Conservation (phyloP, 2,329 filamentous ascomycete genomes). For the Nectriaceae sp. region DNA sequence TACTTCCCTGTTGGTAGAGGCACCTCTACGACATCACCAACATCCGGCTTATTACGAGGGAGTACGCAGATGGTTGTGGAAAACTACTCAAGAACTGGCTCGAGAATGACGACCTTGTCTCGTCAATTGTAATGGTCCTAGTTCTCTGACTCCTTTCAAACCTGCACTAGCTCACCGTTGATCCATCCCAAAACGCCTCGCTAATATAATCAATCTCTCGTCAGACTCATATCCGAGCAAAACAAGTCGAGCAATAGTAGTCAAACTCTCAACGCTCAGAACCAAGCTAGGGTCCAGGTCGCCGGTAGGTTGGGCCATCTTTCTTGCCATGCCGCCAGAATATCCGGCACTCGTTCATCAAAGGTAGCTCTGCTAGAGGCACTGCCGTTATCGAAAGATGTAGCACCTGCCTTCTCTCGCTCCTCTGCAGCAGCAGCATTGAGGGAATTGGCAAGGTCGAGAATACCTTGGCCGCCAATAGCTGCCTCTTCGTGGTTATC, state of each 20-base stretch:
- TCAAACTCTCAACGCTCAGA: conserved; percentile 50
- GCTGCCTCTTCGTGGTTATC: conserved; percentile 98
- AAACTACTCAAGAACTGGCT: background rate
- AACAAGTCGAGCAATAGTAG: background rate
- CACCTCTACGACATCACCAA: background rate
- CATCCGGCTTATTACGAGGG: background rate
- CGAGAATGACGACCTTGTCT: too few relatives aligned
- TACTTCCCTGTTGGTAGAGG: background rate
- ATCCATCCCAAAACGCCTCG: background rate
- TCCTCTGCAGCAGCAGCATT: conserved; percentile 82
- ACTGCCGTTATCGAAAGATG: conserved; percentile 69
- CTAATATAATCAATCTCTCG: background rate
- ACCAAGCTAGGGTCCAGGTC: conserved; percentile 94
- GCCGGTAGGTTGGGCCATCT: conserved; percentile 89
- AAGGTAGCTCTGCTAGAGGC: conserved; percentile 73
- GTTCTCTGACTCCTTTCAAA: background rate
- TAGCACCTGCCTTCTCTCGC: conserved; percentile 63
- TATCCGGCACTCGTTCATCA: conserved; percentile 90
- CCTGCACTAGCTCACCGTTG: background rate
- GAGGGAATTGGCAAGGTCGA: conserved; percentile 84
- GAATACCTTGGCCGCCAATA: conserved; percentile 85
- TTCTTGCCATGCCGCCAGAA: conserved; percentile 92
- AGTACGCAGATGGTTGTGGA: background rate
- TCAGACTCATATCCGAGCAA: background rate
- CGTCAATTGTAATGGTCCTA: background rate